These are phyloP conservation scores for Mycena belliarum DNA, from an alignment of 768 basidiomycete species.

Conservation along the genomic window DNA sequence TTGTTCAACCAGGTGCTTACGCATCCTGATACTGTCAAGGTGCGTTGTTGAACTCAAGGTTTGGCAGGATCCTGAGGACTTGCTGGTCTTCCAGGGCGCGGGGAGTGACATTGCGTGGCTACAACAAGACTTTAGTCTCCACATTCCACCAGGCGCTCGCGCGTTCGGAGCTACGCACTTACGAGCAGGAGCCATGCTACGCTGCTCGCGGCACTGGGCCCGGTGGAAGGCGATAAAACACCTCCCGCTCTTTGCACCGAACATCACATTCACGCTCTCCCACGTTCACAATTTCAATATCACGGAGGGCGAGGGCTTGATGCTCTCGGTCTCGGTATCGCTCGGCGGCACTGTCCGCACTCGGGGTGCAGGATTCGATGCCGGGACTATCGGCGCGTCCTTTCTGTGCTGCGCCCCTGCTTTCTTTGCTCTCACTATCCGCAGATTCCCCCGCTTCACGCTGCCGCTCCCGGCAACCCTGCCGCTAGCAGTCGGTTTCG, in stretches of 20 bases:
- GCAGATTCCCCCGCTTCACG: too few relatives aligned
- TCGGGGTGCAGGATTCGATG: too few relatives aligned
- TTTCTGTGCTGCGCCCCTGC: too few relatives aligned
- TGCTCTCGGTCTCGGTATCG: too few relatives aligned
- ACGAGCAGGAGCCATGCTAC: conserved; percentile 74
- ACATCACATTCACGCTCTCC: conserved; percentile 12
- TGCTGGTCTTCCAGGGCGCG: conserved; percentile 90
- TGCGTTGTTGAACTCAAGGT: conserved; percentile 28
- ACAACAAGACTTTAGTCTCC: conserved; percentile 93
- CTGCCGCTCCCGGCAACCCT: too few relatives aligned
- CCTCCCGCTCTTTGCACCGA: neutral
- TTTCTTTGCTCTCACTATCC: too few relatives aligned
- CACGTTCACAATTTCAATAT: conserved; percentile 27
- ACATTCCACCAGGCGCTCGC: conserved; percentile 74
- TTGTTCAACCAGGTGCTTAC: conserved; percentile 84
- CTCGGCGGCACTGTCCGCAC: too few relatives aligned
- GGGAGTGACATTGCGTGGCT: conserved; percentile 95
- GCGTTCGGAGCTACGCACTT: conserved; percentile 69
- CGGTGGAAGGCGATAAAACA: conserved; percentile 83
- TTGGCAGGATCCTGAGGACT: neutral
- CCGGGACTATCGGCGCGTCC: too few relatives aligned
- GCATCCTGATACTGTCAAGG: conserved; percentile 84
- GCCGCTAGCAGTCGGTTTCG: too few relatives aligned
- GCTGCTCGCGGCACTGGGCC: conserved; percentile 59
- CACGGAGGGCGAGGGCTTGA: too few relatives aligned